A percentile compares a stretch with the other conserved stretches of the same genome.
Conservation (phyloP, 192 early-diverging fungal species). For the Coemansia sp. region DNA sequence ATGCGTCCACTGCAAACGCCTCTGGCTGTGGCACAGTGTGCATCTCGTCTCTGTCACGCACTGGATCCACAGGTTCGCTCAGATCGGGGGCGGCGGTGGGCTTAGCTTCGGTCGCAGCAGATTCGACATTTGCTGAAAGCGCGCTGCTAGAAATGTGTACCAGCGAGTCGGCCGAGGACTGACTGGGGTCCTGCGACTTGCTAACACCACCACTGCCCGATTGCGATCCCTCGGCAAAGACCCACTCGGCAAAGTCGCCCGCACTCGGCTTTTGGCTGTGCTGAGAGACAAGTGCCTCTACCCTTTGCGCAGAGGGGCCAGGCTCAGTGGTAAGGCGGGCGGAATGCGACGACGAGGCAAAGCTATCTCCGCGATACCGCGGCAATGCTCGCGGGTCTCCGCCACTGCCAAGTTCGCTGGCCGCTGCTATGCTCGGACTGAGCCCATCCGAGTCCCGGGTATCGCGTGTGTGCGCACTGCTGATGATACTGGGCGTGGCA, state of each 20-base stretch:
- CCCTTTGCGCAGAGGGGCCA: neutral
- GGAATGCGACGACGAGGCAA: constrained; percentile 23
- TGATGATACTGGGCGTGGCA: constrained; percentile 16
- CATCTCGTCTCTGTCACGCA: neutral
- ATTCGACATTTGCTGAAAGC: constrained; percentile 27
- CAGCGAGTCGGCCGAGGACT: constrained; percentile 34
- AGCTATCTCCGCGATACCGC: constrained; percentile 13
- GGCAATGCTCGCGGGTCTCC: neutral
- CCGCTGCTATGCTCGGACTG: constrained; percentile 7
- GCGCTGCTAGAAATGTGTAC: constrained; percentile 21
- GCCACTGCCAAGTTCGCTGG: neutral
- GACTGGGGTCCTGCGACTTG: constrained; percentile 6
- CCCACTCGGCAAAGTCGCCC: constrained; percentile 48
- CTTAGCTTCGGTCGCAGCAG: neutral
- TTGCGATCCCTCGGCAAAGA: constrained; percentile 41
- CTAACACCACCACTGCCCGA: constrained; percentile 4
- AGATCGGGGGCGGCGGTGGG: neutral
- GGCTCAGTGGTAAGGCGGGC: neutral
- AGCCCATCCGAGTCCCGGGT: constrained; percentile 15
- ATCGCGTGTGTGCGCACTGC: constrained; percentile 18
- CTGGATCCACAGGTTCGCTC: neutral
- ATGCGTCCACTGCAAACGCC: neutral
- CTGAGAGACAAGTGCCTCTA: neutral
- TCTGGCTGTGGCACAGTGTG: neutral
- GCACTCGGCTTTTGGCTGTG: constrained; percentile 13